Evolutionary conservation across 257 asterid genomes (phyloP), one percentile per base, ranked within the genome.

Genomic region (Fraxinus cuspidata): DNA sequence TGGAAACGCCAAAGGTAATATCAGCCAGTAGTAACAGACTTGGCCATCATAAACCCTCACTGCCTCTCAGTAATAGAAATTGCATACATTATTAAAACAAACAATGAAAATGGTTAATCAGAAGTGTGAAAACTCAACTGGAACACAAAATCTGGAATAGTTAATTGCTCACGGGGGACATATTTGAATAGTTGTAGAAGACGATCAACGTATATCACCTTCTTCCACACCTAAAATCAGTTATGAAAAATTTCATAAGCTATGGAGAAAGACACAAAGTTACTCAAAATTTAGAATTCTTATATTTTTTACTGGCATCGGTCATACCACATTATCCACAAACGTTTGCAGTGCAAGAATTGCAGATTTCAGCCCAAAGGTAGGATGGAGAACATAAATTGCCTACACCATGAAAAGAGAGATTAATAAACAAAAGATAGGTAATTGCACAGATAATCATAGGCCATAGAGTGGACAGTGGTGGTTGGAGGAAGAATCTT

Each of bases 71-170:
- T 3, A 60, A n/a, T 60, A 21, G 32, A 60, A 25, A 23, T 60
- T 60, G 68, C 5, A 25, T 60, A 42, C 51, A 42, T 42, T 42
- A 11, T 42, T 42, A 42, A 42, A 42, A 42, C 51, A 11, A 60
- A 60, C 31, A 60, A 60, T 8, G 15, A 60, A 60, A 60, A 60
- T 9, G 63, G 9, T 23, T 60, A 23, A 21, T 44, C 28, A 13
- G 32, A 77, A 79, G 74, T 27, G 56, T 4, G 78, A 74, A 80
- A 70, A 92, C 99, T 96, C 86, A 95, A 60, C 99, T 96, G 99
- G 77, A 96, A 96, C 7, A 93, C 98, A 5, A 96, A 96, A 83
- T 96, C 99, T 2, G 99, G 99, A 75, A 93, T 92, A 11, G 97
- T 89, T 19, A 96, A 84, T 72, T 96, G 97, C 83, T 96, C 98